phyloP scores from a whole-genome alignment of 805 yeast genomes.

The Cyberlindnera sargentensis region DNA sequence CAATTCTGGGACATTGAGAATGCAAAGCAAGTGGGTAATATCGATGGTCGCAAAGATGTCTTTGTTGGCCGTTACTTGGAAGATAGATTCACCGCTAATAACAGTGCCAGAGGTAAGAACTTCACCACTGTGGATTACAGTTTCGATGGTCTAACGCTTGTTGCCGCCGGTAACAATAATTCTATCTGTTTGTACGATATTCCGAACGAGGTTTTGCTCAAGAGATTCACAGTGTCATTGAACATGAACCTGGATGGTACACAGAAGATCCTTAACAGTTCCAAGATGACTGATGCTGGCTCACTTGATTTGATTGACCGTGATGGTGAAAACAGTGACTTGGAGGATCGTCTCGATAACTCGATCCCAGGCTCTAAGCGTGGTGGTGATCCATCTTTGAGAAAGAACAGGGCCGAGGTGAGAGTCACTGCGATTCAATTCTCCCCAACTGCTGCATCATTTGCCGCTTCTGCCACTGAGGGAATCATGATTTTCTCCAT shows the following conservation, averaged over 20 bases:
- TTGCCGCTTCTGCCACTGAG: constrained; percentile 94
- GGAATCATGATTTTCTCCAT: constrained; percentile 80
- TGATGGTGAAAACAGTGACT: constrained; percentile 79
- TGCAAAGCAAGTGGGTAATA: constrained; percentile 72
- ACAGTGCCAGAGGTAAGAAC: constrained; percentile 76
- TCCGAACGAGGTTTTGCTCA: constrained; percentile 77
- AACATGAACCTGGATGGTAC: constrained; percentile 94
- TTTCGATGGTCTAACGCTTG: constrained; percentile 79
- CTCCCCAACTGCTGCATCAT: constrained; percentile 85
- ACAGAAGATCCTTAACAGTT: constrained; percentile 66
- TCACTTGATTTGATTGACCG: constrained; percentile 74
- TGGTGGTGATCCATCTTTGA: constrained; percentile 67
- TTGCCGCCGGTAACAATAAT: constrained; percentile 92
- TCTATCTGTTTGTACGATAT: constrained; percentile 89
- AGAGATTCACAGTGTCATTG: constrained; percentile 74
- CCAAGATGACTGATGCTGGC: constrained; percentile 83
- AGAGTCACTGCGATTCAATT: constrained; percentile 72
- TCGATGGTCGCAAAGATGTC: constrained; percentile 86
- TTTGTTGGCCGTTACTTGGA: constrained; percentile 74
- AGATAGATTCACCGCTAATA: constrained; percentile 76
- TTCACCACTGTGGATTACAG: constrained; percentile 79
- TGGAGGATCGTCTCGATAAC: constrained; percentile 71
- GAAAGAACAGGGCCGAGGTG: constrained; percentile 75
- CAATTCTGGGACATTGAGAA: constrained; percentile 76
- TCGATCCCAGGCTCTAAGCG: constrained; percentile 76